These are phyloP conservation scores for Cinnamomum chago DNA, from an alignment of 164 flowering plant genomes.

Conservation along the genomic window DNA sequence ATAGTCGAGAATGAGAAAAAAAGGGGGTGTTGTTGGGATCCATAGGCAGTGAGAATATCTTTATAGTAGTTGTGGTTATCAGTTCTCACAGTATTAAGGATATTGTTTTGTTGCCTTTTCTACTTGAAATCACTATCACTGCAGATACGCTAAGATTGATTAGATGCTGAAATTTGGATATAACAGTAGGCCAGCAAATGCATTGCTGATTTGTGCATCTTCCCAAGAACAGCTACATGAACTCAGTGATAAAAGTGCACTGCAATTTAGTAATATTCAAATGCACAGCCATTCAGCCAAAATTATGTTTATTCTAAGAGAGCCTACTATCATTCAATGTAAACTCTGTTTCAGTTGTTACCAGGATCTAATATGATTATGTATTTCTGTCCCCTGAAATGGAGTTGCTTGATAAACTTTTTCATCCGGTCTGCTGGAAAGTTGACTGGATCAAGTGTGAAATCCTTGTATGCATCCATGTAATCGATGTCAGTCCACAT, in stretches of 20 bases:
- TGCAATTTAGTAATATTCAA: background rate
- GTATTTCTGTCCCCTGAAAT: constrained; percentile 59
- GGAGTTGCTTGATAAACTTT: constrained; percentile 51
- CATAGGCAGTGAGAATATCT: background rate
- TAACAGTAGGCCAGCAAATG: background rate
- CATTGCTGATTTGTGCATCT: background rate
- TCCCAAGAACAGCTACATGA: background rate
- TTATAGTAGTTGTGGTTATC: too few relatives aligned
- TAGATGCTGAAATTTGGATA: too few relatives aligned
- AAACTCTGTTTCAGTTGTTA: constrained; percentile 10
- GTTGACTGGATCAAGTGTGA: constrained; percentile 74
- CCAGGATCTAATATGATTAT: constrained; percentile 84
- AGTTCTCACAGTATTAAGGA: background rate
- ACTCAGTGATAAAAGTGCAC: too few relatives aligned
- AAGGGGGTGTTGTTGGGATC: background rate
- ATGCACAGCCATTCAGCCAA: too few relatives aligned
- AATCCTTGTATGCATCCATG: constrained; percentile 81
- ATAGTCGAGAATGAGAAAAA: background rate
- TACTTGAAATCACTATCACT: background rate
- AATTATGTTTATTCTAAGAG: too few relatives aligned
- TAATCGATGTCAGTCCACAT: constrained; percentile 93
- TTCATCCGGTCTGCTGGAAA: constrained; percentile 53
- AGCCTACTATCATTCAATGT: background rate
- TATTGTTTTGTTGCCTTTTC: background rate
- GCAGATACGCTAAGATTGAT: background rate